A percentile compares a stretch with the other conserved stretches of the same genome.
Evolutionary conservation across 2,329 filamentous ascomycete genomes (phyloP).

Genomic region (Lasiodiplodia sp.): DNA sequence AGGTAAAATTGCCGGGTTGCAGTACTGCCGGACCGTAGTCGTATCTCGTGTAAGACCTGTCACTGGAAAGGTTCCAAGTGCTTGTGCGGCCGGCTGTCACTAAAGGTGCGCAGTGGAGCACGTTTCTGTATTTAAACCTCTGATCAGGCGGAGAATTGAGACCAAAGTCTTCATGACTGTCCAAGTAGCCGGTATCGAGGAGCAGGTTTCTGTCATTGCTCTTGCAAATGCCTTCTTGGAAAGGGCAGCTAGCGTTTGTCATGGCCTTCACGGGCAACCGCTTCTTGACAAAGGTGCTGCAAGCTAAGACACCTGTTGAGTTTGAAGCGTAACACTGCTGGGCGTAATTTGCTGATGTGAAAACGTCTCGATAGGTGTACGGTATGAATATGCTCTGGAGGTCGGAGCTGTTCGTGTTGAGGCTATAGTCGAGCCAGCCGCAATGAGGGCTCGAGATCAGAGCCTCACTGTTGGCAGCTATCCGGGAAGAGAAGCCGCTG

Average conservation of each 20-base stretch:
- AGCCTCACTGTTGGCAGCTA: constrained; percentile 12
- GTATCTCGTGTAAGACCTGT: background rate
- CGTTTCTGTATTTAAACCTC: background rate
- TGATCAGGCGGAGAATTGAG: background rate
- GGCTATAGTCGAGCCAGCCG: background rate
- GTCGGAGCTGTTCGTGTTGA: background rate
- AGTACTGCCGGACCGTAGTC: background rate
- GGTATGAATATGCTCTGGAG: background rate
- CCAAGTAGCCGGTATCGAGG: background rate
- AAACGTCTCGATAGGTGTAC: background rate
- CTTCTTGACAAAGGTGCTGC: background rate
- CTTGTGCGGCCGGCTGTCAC: background rate
- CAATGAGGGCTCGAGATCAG: constrained; percentile 21
- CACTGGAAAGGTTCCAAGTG: background rate
- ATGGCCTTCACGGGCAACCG: background rate
- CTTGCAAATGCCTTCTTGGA: background rate
- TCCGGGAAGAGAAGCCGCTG: constrained; percentile 29
- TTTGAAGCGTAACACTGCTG: constrained; percentile 13
- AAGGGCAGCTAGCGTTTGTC: background rate
- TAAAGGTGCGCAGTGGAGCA: background rate
- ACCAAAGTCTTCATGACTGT: background rate
- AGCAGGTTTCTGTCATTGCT: background rate
- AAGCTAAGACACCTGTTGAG: background rate
- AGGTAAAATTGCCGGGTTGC: background rate
- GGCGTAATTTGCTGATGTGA: constrained; percentile 1